Evolutionary conservation across 2,329 filamentous ascomycete species (phyloP).

Genomic region (Podosphaera aphanis): DNA sequence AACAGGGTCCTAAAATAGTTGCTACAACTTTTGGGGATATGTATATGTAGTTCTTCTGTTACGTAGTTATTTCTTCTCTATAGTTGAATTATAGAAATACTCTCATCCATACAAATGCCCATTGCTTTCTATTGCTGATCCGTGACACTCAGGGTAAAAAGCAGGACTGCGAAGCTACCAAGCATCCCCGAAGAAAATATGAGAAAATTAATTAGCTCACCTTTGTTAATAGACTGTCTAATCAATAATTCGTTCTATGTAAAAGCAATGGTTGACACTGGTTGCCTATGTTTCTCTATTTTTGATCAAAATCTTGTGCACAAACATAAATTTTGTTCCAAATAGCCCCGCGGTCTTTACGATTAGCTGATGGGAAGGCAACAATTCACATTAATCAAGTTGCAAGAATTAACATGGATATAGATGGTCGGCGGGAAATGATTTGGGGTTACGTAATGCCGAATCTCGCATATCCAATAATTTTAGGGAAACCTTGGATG

Average conservation of each 20-base stretch:
- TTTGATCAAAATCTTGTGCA: slow-evolving; percentile 1
- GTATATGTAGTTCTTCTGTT: too few species aligned
- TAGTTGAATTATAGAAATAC: too few species aligned
- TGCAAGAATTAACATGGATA: neutral
- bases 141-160: neutral
- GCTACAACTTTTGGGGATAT: too few species aligned
- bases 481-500: neutral
- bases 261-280: neutral
- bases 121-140: too few species aligned
- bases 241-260: neutral
- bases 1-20: too few species aligned
- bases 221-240: neutral
- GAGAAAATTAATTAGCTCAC: neutral
- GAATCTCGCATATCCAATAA: neutral
- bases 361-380: neutral
- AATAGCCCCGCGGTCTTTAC: neutral
- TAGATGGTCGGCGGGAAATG: neutral
- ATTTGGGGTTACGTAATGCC: neutral
- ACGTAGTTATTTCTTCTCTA: too few species aligned
- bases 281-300: neutral
- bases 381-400: neutral
- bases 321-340: neutral
- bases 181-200: neutral
- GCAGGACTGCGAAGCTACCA: neutral
- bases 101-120: too few species aligned